Conservation (phyloP, 1,139 yeast genomes). For the Hansenula lynferdii region DNA sequence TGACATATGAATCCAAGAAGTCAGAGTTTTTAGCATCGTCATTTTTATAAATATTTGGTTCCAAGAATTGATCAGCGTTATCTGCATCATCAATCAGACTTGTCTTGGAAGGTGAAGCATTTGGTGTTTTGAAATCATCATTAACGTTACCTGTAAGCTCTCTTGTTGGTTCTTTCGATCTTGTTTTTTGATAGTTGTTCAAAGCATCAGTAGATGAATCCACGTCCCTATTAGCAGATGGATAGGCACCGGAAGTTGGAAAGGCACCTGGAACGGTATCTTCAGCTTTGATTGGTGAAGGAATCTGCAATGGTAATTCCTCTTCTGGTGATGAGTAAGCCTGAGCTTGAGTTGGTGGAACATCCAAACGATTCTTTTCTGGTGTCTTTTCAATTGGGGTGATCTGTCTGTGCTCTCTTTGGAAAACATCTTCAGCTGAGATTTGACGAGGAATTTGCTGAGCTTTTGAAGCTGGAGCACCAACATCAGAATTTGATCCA, state of each 20-base stretch:
- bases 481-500: not conserved
- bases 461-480: not conserved
- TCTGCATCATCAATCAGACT: constrained; percentile 2
- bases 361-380: constrained; percentile 3
- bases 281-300: constrained; percentile 17
- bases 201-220: not conserved
- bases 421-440: constrained; percentile 22
- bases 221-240: not conserved
- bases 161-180: not conserved
- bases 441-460: constrained; percentile 4
- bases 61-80: not conserved
- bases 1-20: constrained; percentile 20
- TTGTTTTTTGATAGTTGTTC: not conserved
- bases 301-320: constrained; percentile 19
- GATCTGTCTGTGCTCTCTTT: constrained; percentile 7
- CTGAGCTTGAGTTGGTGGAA: not conserved
- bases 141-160: not conserved
- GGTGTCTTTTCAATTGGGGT: constrained; percentile 1
- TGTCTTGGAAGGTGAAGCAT: constrained; percentile 6
- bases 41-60: constrained; percentile 7
- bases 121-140: constrained; percentile 11
- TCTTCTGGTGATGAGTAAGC: constrained; percentile 14
- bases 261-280: constrained; percentile 5
- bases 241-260: constrained; percentile 1
- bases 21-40: constrained; percentile 19